Conservation (phyloP, 345 rosid genomes). For the Anastatica hierochuntica region DNA sequence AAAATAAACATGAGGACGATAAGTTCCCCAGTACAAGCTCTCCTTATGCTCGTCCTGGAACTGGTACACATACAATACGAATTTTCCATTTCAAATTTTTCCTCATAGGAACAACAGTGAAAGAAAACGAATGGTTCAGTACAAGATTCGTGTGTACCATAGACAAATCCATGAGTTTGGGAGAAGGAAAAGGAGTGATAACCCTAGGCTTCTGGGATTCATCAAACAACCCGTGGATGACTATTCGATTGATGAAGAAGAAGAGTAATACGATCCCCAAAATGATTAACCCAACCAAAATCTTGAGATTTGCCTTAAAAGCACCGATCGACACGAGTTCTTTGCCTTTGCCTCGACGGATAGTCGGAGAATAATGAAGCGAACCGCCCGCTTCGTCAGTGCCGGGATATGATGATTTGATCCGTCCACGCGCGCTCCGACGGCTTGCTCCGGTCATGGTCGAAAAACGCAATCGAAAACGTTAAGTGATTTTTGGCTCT, state of each 20-base stretch:
- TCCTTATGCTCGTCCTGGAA: conserved; percentile 83
- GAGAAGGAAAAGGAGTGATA: conserved; percentile 80
- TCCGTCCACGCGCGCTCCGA: conserved; percentile 46
- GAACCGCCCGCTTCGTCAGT: conserved; percentile 20
- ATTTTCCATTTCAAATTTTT: background rate
- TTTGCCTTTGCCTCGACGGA: conserved; percentile 16
- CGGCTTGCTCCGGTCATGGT: conserved; percentile 59
- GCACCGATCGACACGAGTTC: conserved; percentile 21
- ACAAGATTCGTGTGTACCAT: conserved; percentile 27
- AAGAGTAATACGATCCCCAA: conserved; percentile 10
- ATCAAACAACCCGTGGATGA: conserved; percentile 11
- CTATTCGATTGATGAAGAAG: conserved; percentile 15
- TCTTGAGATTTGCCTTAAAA: conserved; percentile 18
- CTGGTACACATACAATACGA: conserved; percentile 23
- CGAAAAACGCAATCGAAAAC: background rate
- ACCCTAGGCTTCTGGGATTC: conserved; percentile 46
- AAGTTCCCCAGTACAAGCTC: conserved; percentile 94
- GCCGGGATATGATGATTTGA: conserved; percentile 27
- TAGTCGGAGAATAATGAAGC: conserved; percentile 8
- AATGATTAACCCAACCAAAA: conserved; percentile 8
- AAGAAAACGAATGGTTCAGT: background rate
- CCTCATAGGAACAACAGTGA: background rate
- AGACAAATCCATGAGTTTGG: conserved; percentile 70
- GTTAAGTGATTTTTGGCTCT: no score
- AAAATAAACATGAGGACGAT: conserved; percentile 82